Conservation (phyloP, 2,329 filamentous ascomycete genomes). For the Epicoccum nigrum region DNA sequence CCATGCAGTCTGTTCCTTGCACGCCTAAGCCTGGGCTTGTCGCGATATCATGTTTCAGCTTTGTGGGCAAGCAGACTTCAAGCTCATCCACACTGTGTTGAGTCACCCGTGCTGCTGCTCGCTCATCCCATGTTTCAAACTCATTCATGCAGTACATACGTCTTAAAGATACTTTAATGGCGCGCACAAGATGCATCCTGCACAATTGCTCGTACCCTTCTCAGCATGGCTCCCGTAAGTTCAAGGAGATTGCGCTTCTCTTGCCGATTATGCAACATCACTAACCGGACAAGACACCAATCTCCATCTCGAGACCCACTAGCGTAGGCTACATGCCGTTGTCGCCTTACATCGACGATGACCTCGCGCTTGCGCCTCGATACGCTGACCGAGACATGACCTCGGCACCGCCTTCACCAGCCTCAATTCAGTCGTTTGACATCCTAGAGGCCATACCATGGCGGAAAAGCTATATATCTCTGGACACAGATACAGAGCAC, state of each 20-base stretch:
- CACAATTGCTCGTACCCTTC: conserved; percentile 6
- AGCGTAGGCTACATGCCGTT: conserved; percentile 32
- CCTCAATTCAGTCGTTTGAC: conserved; percentile 45
- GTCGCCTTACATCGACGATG: conserved; percentile 38
- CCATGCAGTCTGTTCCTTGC: conserved; percentile 19
- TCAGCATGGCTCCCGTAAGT: conserved; percentile 38
- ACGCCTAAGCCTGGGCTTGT: conserved; percentile 6
- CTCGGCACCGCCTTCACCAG: conserved; percentile 43
- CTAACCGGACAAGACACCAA: conserved; percentile 32
- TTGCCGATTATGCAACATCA: conserved; percentile 18
- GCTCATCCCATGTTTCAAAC: conserved; percentile 35
- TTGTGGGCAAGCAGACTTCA: conserved; percentile 18
- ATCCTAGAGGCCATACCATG: conserved; percentile 42
- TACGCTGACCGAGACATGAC: conserved; percentile 41
- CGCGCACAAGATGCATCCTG: conserved; percentile 1
- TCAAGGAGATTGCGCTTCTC: conserved; percentile 23
- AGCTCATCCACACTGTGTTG: not conserved
- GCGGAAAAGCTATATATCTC: conserved; percentile 33
- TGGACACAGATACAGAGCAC: not conserved
- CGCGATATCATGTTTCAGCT: conserved; percentile 36
- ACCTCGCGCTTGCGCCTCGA: conserved; percentile 32
- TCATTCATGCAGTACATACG: conserved; percentile 14
- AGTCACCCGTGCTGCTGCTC: conserved; percentile 18
- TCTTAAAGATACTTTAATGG: conserved; percentile 13
- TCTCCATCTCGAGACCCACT: conserved; percentile 21